phyloP scores from a whole-genome alignment of 305 asterid species.

The Caryopteris hybrid region DNA sequence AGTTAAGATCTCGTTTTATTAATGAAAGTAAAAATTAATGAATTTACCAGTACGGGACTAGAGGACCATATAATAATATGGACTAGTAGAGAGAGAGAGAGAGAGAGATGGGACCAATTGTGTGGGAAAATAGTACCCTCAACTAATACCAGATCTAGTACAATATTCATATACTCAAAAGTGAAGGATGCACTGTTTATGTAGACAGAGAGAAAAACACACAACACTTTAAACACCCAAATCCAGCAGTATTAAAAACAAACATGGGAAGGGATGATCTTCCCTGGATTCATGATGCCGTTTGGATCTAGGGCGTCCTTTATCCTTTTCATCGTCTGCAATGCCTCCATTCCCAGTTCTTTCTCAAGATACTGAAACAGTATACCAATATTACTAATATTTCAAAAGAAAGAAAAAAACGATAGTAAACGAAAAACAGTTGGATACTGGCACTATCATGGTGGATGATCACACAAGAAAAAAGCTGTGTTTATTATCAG shows the following conservation, averaged over 20 bases:
- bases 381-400: neutral
- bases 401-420: neutral
- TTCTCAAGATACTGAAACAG: conserved; percentile 77
- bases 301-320: conserved; percentile 88
- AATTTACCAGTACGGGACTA: too few species aligned
- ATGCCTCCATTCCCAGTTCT: conserved; percentile 91
- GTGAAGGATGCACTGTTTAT: too few species aligned
- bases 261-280: conserved; percentile 87
- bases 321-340: conserved; percentile 85
- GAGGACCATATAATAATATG: too few species aligned
- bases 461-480: neutral
- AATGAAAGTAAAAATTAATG: too few species aligned
- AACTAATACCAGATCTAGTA: too few species aligned
- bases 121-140: too few species aligned
- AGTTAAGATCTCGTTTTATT: too few species aligned
- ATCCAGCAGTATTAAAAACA: conserved; percentile 37
- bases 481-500: too few species aligned
- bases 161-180: too few species aligned
- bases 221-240: neutral
- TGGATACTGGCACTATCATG: neutral
- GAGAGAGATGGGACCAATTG: too few species aligned
- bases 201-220: too few species aligned
- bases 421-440: neutral
- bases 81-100: too few species aligned
- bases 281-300: conserved; percentile 93